These are phyloP conservation scores for Apophysomyces ossiformis DNA, from an alignment of 371 early-diverging fungal species.

Conservation along the genomic window DNA sequence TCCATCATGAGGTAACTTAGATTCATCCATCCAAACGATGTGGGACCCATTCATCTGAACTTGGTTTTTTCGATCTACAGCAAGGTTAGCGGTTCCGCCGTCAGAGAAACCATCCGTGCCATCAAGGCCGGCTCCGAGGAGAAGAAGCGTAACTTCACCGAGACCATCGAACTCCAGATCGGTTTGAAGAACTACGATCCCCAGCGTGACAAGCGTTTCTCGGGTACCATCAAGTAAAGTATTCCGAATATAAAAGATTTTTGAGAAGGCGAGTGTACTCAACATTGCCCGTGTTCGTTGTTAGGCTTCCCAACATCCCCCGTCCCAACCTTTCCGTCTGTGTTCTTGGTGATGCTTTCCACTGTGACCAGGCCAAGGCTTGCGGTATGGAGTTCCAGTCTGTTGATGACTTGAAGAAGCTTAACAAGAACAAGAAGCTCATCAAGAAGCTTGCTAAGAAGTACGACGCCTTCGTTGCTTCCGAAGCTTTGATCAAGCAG, in stretches of 20 bases:
- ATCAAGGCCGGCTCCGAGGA: slow-evolving; percentile 80
- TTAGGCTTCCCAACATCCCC: slow-evolving; percentile 55
- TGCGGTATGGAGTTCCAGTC: slow-evolving; percentile 93
- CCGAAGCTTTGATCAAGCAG: slow-evolving; percentile 98
- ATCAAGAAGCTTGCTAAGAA: slow-evolving; percentile 98
- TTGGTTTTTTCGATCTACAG: slow-evolving; percentile 35
- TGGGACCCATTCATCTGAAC: no score
- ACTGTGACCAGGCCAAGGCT: slow-evolving; percentile 94
- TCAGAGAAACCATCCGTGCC: slow-evolving; percentile 78
- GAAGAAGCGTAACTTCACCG: slow-evolving; percentile 91
- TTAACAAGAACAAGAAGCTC: slow-evolving; percentile 99
- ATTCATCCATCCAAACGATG: slow-evolving; percentile 1
- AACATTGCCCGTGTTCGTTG: no score
- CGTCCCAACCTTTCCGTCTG: slow-evolving; percentile 96
- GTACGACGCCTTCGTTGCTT: slow-evolving; percentile 98
- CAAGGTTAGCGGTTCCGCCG: slow-evolving; percentile 88
- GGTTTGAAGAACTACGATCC: slow-evolving; percentile 99
- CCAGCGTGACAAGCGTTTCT: slow-evolving; percentile 97
- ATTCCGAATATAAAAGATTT: not conserved
- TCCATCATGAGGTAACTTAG: slow-evolving; percentile 3
- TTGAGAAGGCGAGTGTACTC: no score
- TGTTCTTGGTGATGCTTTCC: slow-evolving; percentile 97
- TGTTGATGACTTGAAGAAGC: slow-evolving; percentile 98
- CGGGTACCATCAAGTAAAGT: slow-evolving; percentile 75
- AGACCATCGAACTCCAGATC: slow-evolving; percentile 97